Evolutionary conservation across 164 flowering plant genomes (phyloP), one percentile per base, ranked within the genome.

Genomic region (Malania oleifera): DNA sequence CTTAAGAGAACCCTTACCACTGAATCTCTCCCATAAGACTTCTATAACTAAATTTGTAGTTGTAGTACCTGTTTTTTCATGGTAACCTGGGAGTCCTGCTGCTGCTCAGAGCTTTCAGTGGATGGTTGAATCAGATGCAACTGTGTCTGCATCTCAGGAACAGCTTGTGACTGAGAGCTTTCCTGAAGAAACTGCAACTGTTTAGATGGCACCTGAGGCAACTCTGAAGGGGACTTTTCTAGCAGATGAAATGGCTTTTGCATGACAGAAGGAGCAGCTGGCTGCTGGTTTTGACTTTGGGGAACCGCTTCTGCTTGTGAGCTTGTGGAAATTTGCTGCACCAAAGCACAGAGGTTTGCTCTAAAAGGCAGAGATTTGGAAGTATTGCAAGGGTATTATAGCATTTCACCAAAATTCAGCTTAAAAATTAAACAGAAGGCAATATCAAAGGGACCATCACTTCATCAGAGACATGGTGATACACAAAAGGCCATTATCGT

Each of bases 251-350:
- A 28, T 15, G 54, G 38, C 37, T 44, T 66, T 20, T 63, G 67
- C 11, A 23, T 37, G 54, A 54, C 46, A 60, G 6, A 22, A 38
- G 63, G 25, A 27, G 58, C 26, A 7, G 44, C 50, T 28, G 27
- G 52, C 52, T 20, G 68, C 7, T 22, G 48, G 53, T 62, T 61
- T 55, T 37, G 35, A 57, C 35, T 49, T 17, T 64, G 65, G 11
- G 67, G 26, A 67, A 26, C 60, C 29, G 53, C 60, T 59, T 57
- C 68, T 52, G 64, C 60, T 28, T 44, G 57, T 7, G 56, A 59
- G 45, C 39, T 23, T 62, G 71, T 5, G 13, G 60, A 53, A 54
- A 18, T 18, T 23, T 65, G 60, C 43, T 66, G 80, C 35, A 49
- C 44, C 22, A 39, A 13, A 49, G 56, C 10, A 23, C 56, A 20